Base-by-base conservation (phyloP, 2,329 filamentous ascomycete species). In the Chaetothyriales sp. region DNA sequence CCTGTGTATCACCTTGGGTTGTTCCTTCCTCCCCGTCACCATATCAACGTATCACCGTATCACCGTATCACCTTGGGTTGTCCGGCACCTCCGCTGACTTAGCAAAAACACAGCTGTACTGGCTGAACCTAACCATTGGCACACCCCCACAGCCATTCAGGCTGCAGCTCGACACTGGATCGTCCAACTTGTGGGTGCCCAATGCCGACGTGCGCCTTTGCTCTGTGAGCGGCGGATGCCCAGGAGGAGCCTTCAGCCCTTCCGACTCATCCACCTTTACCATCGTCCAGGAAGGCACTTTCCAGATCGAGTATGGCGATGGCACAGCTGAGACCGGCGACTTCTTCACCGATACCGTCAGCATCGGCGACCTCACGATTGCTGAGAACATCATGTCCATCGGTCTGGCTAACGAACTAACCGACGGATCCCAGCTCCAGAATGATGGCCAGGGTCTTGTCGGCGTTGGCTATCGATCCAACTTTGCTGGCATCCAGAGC, bases 371-470 rank as follows among this genome's bases (percentile, higher is more conserved):
- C 15, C 22, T 46, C 2, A 77, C 70, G 28, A 78, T 81, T 25
- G 71, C 85, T 65, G 79, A 80, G 6, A 76, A 86, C 9, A 78
- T 85, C 64, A 76, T 81, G 37, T 66, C 77, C 48, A 69, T 70
- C 2, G 83, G 83, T 10, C 70, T 71, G 1, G 69, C 72, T 0
- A 74, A 85, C 33, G 82, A 79, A 7, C 52, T 65, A 1, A 56
- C 69, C 37, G 80, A 81, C 66, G 59, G 64, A 2, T 57, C 67
- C 49, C 74, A 81, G 59, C 61, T 59, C 20, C 64, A 73, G 59
- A 77, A 73, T 47, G 78, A 82, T 56, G 79, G 79, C 18, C 67
- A 81, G 50, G 79, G 79, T 46, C 69, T 82, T 43, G 73, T 76
- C 20, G 81, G 81, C 65, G 75, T 72, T 65, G 69, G 63, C 20